phyloP scores from a whole-genome alignment of 768 basidiomycete genomes.

The Tephrocybe sp. region DNA sequence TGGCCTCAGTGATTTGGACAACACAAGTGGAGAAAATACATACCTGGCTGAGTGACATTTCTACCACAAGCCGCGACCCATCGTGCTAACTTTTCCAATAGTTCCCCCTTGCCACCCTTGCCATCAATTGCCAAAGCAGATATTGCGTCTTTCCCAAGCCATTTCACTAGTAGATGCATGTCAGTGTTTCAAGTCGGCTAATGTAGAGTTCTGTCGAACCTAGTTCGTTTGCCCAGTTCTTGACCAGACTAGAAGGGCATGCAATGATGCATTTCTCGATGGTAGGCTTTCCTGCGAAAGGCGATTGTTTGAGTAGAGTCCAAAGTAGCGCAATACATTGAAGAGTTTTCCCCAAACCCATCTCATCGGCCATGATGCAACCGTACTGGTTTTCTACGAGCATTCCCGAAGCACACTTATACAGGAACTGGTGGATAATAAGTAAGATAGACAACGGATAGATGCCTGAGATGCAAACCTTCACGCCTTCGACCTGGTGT shows the following conservation, averaged over 20 bases:
- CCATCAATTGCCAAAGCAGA: slow-evolving; percentile 89
- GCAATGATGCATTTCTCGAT: slow-evolving; percentile 98
- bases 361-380: slow-evolving; percentile 99
- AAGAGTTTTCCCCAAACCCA: slow-evolving; percentile 96
- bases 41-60: slow-evolving; percentile 90
- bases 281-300: slow-evolving; percentile 76
- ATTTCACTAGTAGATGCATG: slow-evolving; percentile 64
- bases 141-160: slow-evolving; percentile 85
- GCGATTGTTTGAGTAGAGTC: slow-evolving; percentile 95
- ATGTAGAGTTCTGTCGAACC: slow-evolving; percentile 44
- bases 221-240: slow-evolving; percentile 98
- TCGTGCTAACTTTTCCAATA: slow-evolving; percentile 74
- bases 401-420: slow-evolving; percentile 93
- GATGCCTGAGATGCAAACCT: slow-evolving; percentile 46
- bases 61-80: slow-evolving; percentile 91
- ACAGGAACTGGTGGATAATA: slow-evolving; percentile 72
- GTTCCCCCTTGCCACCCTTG: slow-evolving; percentile 80
- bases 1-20: neutral
- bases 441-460: slow-evolving; percentile 6
- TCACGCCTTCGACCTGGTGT: slow-evolving; percentile 98
- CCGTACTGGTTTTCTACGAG: slow-evolving; percentile 86
- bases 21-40: slow-evolving; percentile 9
- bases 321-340: slow-evolving; percentile 96
- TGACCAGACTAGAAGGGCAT: slow-evolving; percentile 94
- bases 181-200: neutral